phyloP scores from a whole-genome alignment of 2,329 filamentous ascomycete species.

The Trichophyton rubrum region DNA sequence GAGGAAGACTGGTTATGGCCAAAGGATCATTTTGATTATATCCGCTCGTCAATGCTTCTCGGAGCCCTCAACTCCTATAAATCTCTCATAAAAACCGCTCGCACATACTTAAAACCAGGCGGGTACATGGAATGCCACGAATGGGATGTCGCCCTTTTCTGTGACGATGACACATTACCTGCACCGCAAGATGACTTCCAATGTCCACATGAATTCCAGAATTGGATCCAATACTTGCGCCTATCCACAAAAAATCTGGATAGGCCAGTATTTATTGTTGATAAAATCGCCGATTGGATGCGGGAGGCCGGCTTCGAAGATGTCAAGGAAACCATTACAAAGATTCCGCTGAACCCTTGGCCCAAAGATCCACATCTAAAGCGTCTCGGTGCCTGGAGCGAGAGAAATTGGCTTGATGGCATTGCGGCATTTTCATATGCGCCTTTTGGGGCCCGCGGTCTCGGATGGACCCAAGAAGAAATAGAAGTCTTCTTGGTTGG shows the following conservation, averaged over 20 bases:
- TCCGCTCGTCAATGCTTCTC: conserved; percentile 47
- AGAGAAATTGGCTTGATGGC: conserved; percentile 35
- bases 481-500: conserved; percentile 37
- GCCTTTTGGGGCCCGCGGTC: conserved; percentile 23
- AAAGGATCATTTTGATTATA: conserved; percentile 42
- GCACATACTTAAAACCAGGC: conserved; percentile 43
- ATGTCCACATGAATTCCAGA: conserved; percentile 30
- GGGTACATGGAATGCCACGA: conserved; percentile 39
- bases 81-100: conserved; percentile 41
- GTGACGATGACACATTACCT: conserved; percentile 44
- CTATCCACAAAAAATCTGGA: conserved; percentile 34
- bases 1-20: conserved; percentile 49
- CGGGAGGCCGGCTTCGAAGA: conserved; percentile 18
- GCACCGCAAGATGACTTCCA: conserved; percentile 29
- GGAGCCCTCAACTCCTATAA: conserved; percentile 48
- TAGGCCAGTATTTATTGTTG: conserved; percentile 40
- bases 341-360: conserved; percentile 20
- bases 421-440: conserved; percentile 35
- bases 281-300: conserved; percentile 22
- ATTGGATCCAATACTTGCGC: conserved; percentile 35
- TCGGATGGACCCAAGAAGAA: conserved; percentile 35
- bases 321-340: conserved; percentile 13
- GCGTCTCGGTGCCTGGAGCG: conserved; percentile 38
- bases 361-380: conserved; percentile 29
- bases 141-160: conserved; percentile 35